phyloP scores from a whole-genome alignment of 129 eudicot species.

The Smallanthus sonchifolius region DNA sequence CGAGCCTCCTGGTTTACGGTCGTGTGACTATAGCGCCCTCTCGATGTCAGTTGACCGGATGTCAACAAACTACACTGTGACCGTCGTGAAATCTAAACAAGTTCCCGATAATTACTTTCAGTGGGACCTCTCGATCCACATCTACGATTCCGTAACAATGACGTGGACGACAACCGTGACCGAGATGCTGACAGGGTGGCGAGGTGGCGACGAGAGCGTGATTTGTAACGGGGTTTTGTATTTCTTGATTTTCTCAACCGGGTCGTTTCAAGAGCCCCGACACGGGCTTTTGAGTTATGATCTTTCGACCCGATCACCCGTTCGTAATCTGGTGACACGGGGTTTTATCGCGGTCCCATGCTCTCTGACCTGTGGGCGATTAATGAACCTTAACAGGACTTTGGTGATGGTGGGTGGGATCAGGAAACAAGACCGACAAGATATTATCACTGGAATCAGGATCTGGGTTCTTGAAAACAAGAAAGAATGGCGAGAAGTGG shows the following conservation, averaged over 20 bases:
- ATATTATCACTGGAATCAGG: conserved; percentile 81
- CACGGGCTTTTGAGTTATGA: conserved; percentile 67
- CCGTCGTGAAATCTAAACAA: conserved; percentile 78
- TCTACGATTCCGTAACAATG: conserved; percentile 63
- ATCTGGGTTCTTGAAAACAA: conserved; percentile 69
- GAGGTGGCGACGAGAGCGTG: conserved; percentile 91
- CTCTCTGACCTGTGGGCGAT: conserved; percentile 89
- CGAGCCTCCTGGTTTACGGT: conserved; percentile 64
- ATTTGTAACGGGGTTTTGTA: conserved; percentile 75
- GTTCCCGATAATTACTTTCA: conserved; percentile 71
- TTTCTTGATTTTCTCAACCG: conserved; percentile 71
- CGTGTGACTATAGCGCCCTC: conserved; percentile 69
- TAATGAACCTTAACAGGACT: conserved; percentile 82
- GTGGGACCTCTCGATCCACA: conserved; percentile 86
- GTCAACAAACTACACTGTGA: conserved; percentile 43
- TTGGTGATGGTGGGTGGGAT: conserved; percentile 97
- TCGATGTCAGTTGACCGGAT: conserved; percentile 54
- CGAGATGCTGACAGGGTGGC: conserved; percentile 81
- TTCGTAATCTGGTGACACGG: conserved; percentile 38
- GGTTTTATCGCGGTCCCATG: conserved; percentile 70
- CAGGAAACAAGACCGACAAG: conserved; percentile 85
- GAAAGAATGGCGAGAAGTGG: conserved; percentile 81
- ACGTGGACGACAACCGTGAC: conserved; percentile 56
- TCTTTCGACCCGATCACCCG: conserved; percentile 33
- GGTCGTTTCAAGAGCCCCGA: conserved; percentile 53